These are phyloP conservation scores for Babjeviella inositovora DNA, from an alignment of 805 yeast species.

Conservation along the genomic window DNA sequence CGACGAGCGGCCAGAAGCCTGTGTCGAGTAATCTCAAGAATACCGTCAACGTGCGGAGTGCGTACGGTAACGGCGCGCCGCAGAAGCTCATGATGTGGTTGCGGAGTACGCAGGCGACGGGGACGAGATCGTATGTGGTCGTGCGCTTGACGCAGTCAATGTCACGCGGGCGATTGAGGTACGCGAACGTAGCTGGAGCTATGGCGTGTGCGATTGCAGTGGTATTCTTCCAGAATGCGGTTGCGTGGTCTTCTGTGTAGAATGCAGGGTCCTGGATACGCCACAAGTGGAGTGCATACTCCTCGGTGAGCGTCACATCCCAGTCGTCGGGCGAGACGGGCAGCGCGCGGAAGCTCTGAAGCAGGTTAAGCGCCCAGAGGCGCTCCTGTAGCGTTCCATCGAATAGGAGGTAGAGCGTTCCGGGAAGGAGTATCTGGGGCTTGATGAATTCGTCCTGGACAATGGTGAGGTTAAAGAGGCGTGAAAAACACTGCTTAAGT, in stretches of 20 bases:
- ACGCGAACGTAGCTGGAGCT: slow-evolving; percentile 12
- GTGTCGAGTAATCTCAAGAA: slow-evolving; percentile 23
- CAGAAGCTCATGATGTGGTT: slow-evolving; percentile 35
- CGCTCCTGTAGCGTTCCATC: slow-evolving; percentile 31
- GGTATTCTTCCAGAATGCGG: slow-evolving; percentile 29
- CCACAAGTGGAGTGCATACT: slow-evolving; percentile 32
- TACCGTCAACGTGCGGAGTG: slow-evolving; percentile 32
- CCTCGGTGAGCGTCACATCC: slow-evolving; percentile 30
- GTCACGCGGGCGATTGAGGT: slow-evolving; percentile 9
- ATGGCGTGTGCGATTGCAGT: slow-evolving; percentile 16
- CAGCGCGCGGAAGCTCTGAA: slow-evolving; percentile 7
- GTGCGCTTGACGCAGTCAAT: slow-evolving; percentile 6
- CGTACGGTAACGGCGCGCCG: slow-evolving; percentile 31
- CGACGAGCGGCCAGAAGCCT: slow-evolving; percentile 36
- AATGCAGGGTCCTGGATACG: slow-evolving; percentile 34
- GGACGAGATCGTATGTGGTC: slow-evolving; percentile 12
- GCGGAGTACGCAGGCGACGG: slow-evolving; percentile 21
- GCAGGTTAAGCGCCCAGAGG: slow-evolving; percentile 26
- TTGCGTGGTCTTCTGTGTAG: slow-evolving; percentile 23
- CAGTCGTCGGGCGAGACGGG: slow-evolving; percentile 6
- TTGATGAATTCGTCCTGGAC: slow-evolving; percentile 2
- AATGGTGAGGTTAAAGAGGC: too few relatives aligned
- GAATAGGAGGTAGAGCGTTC: slow-evolving; percentile 33
- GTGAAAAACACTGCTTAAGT: too few relatives aligned
- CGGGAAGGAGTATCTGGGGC: slow-evolving; percentile 19